phyloP scores from a whole-genome alignment of 2,329 filamentous ascomycete species.

The Fusarium brevicatenulatum region DNA sequence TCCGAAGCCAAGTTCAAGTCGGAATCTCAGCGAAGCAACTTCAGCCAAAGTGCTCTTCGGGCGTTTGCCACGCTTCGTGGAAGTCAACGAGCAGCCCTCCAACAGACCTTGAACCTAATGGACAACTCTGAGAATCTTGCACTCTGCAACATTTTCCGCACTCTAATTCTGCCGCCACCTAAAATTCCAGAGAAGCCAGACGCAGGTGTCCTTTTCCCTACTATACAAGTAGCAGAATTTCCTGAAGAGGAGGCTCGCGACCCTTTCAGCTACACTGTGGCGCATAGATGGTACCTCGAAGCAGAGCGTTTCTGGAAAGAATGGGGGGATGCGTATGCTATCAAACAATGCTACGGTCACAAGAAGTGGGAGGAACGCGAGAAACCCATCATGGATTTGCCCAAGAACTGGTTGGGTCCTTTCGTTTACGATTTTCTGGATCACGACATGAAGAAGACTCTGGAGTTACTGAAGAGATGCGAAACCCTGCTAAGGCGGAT shows the following conservation, averaged over 20 bases:
- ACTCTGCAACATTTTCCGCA: conserved; percentile 51
- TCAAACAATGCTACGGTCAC: conserved; percentile 32
- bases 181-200: conserved; percentile 23
- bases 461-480: conserved; percentile 22
- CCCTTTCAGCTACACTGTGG: conserved; percentile 44
- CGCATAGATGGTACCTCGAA: conserved; percentile 34
- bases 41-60: conserved; percentile 13
- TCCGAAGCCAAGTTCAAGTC: conserved; percentile 10
- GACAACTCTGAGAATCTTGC: conserved; percentile 51
- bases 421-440: conserved; percentile 35
- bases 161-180: conserved; percentile 49
- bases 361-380: conserved; percentile 3
- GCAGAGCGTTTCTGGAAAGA: conserved; percentile 35
- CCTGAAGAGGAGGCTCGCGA: conserved; percentile 42
- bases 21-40: background rate
- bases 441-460: conserved; percentile 37
- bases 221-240: conserved; percentile 30
- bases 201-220: conserved; percentile 38
- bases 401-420: conserved; percentile 41
- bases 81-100: conserved; percentile 57
- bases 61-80: conserved; percentile 53
- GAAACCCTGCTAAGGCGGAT: conserved; percentile 12
- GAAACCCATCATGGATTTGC: conserved; percentile 38
- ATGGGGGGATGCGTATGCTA: conserved; percentile 21
- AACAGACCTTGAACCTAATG: conserved; percentile 54